phyloP scores from a whole-genome alignment of 345 rosid genomes.

The Bretschneidera sinensis region DNA sequence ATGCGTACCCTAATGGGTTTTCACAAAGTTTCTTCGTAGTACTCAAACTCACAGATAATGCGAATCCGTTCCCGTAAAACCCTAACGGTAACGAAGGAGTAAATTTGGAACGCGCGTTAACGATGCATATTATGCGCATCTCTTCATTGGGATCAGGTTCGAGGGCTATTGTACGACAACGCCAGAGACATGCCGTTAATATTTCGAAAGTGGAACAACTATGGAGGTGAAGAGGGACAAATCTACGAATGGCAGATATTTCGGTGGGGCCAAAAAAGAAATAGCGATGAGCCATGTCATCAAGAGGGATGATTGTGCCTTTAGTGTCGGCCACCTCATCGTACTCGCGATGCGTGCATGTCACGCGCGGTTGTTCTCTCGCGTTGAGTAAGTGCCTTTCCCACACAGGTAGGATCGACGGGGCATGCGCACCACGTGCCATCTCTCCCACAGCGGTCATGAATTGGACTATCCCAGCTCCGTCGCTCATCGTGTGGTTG shows the following conservation, averaged over 20 bases:
- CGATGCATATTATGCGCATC: slow-evolving; percentile 23
- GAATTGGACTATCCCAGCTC: slow-evolving; percentile 18
- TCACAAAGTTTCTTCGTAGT: slow-evolving; percentile 13
- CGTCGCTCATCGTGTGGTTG: slow-evolving; percentile 26
- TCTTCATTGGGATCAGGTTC: slow-evolving; percentile 19
- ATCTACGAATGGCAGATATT: slow-evolving; percentile 22
- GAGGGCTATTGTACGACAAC: slow-evolving; percentile 28
- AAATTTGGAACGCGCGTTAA: slow-evolving; percentile 23
- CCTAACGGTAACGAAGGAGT: slow-evolving; percentile 25
- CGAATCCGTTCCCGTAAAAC: slow-evolving; percentile 43
- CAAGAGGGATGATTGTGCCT: not conserved
- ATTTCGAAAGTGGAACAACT: slow-evolving; percentile 19
- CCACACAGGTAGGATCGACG: slow-evolving; percentile 29
- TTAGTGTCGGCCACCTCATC: not conserved
- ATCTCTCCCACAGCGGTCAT: slow-evolving; percentile 20
- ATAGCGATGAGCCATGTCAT: slow-evolving; percentile 12
- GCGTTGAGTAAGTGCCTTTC: slow-evolving; percentile 26
- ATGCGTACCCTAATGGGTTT: slow-evolving; percentile 29
- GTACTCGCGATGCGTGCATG: slow-evolving; percentile 20
- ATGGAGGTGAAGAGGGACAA: slow-evolving; percentile 17
- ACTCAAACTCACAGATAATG: slow-evolving; percentile 24
- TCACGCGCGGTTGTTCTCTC: slow-evolving; percentile 14
- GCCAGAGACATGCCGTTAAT: slow-evolving; percentile 33
- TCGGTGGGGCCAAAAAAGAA: slow-evolving; percentile 26
- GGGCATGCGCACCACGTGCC: slow-evolving; percentile 18